Evolutionary conservation across 176 grass and related monocot genomes (phyloP).

Genomic region (Avena sativa): DNA sequence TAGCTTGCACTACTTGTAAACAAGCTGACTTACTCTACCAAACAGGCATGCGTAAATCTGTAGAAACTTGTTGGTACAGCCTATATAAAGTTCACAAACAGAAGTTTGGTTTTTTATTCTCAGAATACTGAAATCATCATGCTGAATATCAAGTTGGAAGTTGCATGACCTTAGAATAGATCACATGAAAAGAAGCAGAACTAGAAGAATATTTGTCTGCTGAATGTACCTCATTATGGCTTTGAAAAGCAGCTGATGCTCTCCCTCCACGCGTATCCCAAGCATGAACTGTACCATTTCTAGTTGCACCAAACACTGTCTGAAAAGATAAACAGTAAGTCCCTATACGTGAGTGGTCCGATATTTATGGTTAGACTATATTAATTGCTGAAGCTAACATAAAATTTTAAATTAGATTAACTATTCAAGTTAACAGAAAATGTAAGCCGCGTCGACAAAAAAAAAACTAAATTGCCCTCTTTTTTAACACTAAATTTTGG

Average conservation of each 20-base stretch:
- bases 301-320: slow-evolving; percentile 79
- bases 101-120: slow-evolving; percentile 17
- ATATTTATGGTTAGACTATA: background rate
- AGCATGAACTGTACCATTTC: slow-evolving; percentile 72
- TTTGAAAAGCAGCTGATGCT: slow-evolving; percentile 91
- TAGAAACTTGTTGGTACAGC: background rate
- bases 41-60: background rate
- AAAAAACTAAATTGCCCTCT: background rate
- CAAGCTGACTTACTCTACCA: slow-evolving; percentile 1
- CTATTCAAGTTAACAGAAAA: slow-evolving; percentile 17
- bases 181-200: slow-evolving; percentile 21
- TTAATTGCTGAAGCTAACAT: slow-evolving; percentile 20
- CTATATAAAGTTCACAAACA: slow-evolving; percentile 28
- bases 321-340: slow-evolving; percentile 48
- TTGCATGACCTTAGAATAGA: background rate
- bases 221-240: slow-evolving; percentile 66
- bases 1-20: slow-evolving; percentile 8
- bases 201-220: slow-evolving; percentile 24
- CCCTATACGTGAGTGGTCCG: background rate
- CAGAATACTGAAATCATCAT: background rate
- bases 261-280: slow-evolving; percentile 94
- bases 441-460: background rate
- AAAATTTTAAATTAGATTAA: slow-evolving; percentile 10
- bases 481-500: slow-evolving; percentile 21
- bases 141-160: background rate